Evolutionary conservation across 2,329 filamentous ascomycete species (phyloP).

Genomic region (Didymellaceae sp.): DNA sequence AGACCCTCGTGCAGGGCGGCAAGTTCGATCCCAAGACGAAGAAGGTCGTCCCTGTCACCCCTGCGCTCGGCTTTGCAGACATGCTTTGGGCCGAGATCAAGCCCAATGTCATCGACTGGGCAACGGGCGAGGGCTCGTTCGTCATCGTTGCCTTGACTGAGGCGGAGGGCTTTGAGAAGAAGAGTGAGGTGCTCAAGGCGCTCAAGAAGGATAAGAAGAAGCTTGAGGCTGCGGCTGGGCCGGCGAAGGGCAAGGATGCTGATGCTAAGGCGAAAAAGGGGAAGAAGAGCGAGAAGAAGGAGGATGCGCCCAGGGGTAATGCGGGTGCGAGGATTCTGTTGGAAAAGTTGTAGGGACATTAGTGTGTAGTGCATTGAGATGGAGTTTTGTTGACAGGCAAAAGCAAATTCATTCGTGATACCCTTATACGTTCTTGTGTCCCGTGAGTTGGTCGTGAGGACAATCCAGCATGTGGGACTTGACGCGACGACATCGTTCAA

Average conservation of each 20-base stretch:
- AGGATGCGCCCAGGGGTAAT: conserved; percentile 49
- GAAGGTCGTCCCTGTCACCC: conserved; percentile 72
- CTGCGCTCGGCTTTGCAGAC: conserved; percentile 79
- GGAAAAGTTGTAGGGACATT: conserved; percentile 50
- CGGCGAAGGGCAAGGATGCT: conserved; percentile 27
- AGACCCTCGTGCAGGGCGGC: conserved; percentile 87
- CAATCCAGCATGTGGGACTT: not conserved
- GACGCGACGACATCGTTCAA: too few relatives aligned
- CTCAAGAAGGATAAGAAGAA: conserved; percentile 76
- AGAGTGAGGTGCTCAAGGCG: conserved; percentile 69
- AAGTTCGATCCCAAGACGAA: conserved; percentile 79
- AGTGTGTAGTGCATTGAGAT: conserved; percentile 1
- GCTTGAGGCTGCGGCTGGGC: conserved; percentile 69
- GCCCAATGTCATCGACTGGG: conserved; percentile 79
- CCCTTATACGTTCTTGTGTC: not conserved
- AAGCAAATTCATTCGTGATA: conserved; percentile 17
- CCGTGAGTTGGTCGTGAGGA: not conserved
- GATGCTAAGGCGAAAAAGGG: conserved; percentile 40
- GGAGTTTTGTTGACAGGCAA: conserved; percentile 12
- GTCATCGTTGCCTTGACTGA: conserved; percentile 84
- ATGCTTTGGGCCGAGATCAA: conserved; percentile 83
- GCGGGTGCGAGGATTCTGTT: conserved; percentile 56
- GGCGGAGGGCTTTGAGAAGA: conserved; percentile 70
- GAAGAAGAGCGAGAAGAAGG: conserved; percentile 50
- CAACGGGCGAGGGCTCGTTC: conserved; percentile 83